Evolutionary conservation across 192 early-diverging fungal species (phyloP).

Genomic region (Coemansia sp.): DNA sequence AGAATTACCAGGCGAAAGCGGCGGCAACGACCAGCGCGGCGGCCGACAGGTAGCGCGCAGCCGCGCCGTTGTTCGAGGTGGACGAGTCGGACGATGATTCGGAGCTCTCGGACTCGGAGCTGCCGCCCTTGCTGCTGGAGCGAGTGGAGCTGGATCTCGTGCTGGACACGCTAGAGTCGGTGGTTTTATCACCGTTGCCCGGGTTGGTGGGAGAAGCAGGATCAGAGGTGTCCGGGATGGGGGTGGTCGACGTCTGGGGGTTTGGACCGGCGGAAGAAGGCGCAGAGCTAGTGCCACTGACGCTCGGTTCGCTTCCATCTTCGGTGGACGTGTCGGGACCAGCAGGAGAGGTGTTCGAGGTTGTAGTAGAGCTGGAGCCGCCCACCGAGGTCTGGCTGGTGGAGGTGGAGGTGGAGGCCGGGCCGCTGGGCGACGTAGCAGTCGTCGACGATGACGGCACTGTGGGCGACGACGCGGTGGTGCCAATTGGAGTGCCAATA

Average conservation of each 20-base stretch:
- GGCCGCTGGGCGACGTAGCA: not conserved
- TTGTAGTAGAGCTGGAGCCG: not conserved
- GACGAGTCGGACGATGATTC: constrained; percentile 14
- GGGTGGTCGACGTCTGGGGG: not conserved
- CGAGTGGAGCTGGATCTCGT: not conserved
- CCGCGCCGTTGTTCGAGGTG: constrained; percentile 13
- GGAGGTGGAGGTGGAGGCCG: not conserved
- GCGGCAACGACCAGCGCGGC: constrained; percentile 32
- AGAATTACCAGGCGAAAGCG: constrained; percentile 8
- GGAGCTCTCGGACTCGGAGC: constrained; percentile 6
- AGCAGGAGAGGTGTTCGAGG: not conserved
- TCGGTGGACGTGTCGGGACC: not conserved
- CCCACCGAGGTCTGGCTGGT: not conserved
- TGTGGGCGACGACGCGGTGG: not conserved
- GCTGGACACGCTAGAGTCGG: not conserved
- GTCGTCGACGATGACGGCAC: not conserved
- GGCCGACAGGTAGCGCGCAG: constrained; percentile 27
- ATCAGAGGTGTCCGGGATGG: not conserved
- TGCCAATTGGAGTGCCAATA: constrained; percentile 16
- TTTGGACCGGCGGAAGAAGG: not conserved
- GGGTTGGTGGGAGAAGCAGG: not conserved
- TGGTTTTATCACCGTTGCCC: not conserved
- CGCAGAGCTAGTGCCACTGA: not conserved
- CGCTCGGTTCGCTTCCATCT: not conserved
- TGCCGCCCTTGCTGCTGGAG: not conserved